Evolutionary conservation across 805 yeast species (phyloP), one percentile per base, ranked within the genome.

Genomic region (Lipomyces chichibuensis): DNA sequence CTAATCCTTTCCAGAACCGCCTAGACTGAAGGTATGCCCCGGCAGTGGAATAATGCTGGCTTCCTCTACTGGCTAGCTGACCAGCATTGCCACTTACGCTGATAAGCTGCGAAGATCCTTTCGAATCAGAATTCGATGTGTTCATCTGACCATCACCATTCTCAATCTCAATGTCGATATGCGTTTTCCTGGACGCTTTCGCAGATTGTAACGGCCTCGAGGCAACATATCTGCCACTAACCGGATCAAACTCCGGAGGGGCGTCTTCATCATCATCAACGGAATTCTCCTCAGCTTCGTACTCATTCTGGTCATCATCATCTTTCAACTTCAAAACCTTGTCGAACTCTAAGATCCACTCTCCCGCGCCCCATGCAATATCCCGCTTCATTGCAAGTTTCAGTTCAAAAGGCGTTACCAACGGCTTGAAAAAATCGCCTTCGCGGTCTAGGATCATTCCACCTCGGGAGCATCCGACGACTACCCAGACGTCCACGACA

Each of bases 391-490:
- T 82, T 0, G 98, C 97, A 77, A 94, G 79, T 59, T 88, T 84
- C 53, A 95, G 80, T 77, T 95, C 99, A 77, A 91, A 94, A 0
- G 98, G 98, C 0, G 99, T 95, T 23, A 95, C 86, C 11, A 95
- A 90, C 0, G 98, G 98, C 77, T 88, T 92, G 80, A 86, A 91
- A 75, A 89, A 94, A 67, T 91, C 96, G 69, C 88, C 90, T 59
- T 80, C 80, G 65, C 88, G 86, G 76, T 94, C 97, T 14, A 95
- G 77, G 49, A 94, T 87, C 29, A 94, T 88, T 4, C 99, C 99
- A 62, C 96, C 93, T 73, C 92, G 92, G 11, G 96, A 92, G 77
- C 99, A 95, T 0, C 99, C 99, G 14, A 95, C 78, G 13, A 95
- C 85, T 74, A 96, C 93, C 98, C 99, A 95, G 27, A 91, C 84